Percentiles rank a stretch among this genome's conserved stretches.
Evolutionary conservation across 495 filamentous ascomycete genomes (phyloP).

Genomic region (Penicillium cataractarum): DNA sequence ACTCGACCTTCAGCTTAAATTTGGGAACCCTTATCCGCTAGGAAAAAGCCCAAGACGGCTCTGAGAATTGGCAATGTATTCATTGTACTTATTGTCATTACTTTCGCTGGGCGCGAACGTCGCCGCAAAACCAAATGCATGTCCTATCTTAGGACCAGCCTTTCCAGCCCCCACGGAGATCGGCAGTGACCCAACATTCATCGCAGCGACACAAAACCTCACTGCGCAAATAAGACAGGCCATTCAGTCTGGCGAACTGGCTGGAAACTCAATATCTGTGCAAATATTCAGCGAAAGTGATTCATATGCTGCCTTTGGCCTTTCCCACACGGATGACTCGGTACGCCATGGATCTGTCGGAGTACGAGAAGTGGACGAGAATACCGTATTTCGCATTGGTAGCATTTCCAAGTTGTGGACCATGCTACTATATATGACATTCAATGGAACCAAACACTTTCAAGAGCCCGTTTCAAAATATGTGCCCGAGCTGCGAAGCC

Average conservation of each 20-base stretch:
- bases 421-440: constrained; percentile 49
- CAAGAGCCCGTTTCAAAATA: constrained; percentile 48
- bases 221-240: constrained; percentile 26
- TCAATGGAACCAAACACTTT: constrained; percentile 47
- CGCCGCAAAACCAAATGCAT: constrained; percentile 18
- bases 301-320: constrained; percentile 5
- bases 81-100: neutral
- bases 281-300: constrained; percentile 22
- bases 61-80: neutral
- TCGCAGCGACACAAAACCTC: constrained; percentile 34
- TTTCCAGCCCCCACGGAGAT: constrained; percentile 46
- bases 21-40: neutral
- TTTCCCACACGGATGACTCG: constrained; percentile 13
- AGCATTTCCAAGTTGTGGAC: constrained; percentile 55
- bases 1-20: neutral
- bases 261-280: constrained; percentile 51
- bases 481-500: constrained; percentile 52
- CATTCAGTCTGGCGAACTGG: constrained; percentile 29
- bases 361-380: constrained; percentile 37
- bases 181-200: constrained; percentile 12
- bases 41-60: no score
- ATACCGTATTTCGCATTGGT: constrained; percentile 54
- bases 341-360: constrained; percentile 31
- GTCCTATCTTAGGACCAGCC: constrained; percentile 52
- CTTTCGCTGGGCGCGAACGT: neutral